Percentiles rank a stretch among this genome's conserved stretches.
Conservation (phyloP, 2,329 filamentous ascomycete genomes). For the Chaetomium sp. region DNA sequence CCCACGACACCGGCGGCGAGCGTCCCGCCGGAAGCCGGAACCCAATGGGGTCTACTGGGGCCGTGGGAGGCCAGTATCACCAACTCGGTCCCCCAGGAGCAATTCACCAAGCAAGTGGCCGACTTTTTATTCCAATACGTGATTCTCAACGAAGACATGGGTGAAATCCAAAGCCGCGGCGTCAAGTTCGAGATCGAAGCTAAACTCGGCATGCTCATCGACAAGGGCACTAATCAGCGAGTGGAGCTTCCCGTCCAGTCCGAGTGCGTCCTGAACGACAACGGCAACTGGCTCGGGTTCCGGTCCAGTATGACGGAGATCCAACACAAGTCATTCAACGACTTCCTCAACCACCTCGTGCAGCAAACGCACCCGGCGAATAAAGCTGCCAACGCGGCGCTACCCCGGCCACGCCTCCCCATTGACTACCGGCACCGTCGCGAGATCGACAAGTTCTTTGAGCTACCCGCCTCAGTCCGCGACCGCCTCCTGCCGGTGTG, state of each 20-base stretch:
- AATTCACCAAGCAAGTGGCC: constrained; percentile 73
- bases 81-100: constrained; percentile 70
- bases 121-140: constrained; percentile 79
- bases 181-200: constrained; percentile 91
- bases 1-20: constrained; percentile 34
- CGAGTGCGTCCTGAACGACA: constrained; percentile 68
- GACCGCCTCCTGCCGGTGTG: constrained; percentile 62
- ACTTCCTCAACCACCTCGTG: constrained; percentile 75
- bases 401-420: constrained; percentile 55
- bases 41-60: constrained; percentile 46
- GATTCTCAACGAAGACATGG: constrained; percentile 65
- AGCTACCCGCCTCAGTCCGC: constrained; percentile 64
- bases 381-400: constrained; percentile 46
- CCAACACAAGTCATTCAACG: constrained; percentile 83
- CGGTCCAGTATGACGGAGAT: constrained; percentile 84
- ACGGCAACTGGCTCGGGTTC: constrained; percentile 64
- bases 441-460: constrained; percentile 83
- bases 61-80: constrained; percentile 70
- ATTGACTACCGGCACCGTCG: constrained; percentile 80
- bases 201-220: constrained; percentile 81
- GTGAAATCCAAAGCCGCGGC: constrained; percentile 62
- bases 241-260: constrained; percentile 67
- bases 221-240: constrained; percentile 70
- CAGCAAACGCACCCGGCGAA: constrained; percentile 59
- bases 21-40: constrained; percentile 25